Percentiles rank a stretch among this genome's conserved stretches.
phyloP scores from a whole-genome alignment of 176 grass and related monocot species.

The Puya raimondii region DNA sequence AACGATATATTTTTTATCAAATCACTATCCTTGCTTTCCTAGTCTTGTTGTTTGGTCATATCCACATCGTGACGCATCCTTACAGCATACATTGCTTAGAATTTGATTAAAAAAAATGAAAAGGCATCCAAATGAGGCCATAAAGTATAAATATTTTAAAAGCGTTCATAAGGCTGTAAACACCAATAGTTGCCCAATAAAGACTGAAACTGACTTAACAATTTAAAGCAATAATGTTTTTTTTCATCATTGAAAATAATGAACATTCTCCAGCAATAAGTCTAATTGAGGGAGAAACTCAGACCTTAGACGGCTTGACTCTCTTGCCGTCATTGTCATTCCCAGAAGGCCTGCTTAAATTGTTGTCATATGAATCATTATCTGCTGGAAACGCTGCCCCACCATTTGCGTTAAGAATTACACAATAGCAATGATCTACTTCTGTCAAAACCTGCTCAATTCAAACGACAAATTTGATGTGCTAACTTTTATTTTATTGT shows the following conservation, averaged over 20 bases:
- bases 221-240: not conserved
- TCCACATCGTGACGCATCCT: no score
- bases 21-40: no score
- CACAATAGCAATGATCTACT: constrained; percentile 94
- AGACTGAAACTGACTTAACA: no score
- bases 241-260: not conserved
- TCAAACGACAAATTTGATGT: constrained; percentile 4
- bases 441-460: constrained; percentile 84
- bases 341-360: constrained; percentile 24
- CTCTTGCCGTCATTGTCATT: constrained; percentile 12
- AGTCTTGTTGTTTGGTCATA: no score
- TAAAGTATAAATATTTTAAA: not conserved
- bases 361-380: constrained; percentile 7
- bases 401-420: constrained; percentile 83
- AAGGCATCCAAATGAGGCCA: no score
- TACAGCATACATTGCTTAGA: no score
- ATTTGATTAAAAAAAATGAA: no score
- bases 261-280: not conserved
- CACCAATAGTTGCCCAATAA: not conserved
- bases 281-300: not conserved
- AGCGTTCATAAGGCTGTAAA: not conserved
- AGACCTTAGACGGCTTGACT: constrained; percentile 62
- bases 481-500: not conserved
- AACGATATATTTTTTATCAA: no score
- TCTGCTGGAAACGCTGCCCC: constrained; percentile 91